Conservation (phyloP, 2,329 filamentous ascomycete genomes). For the Beauveria sp. region DNA sequence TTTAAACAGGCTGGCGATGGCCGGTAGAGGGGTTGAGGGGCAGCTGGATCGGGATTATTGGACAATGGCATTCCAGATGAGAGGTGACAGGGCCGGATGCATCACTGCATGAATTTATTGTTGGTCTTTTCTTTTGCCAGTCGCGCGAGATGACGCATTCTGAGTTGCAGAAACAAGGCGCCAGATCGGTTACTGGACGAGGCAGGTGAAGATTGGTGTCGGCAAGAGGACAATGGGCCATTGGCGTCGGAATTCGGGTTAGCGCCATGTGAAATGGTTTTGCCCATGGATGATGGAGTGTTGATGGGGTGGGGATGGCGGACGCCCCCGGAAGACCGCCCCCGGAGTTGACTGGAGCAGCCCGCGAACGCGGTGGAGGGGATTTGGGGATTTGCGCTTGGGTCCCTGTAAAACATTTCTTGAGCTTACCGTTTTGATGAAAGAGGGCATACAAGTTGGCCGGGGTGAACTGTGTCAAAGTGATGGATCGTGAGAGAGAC, state of each 20-base stretch:
- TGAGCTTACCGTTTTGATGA: neutral
- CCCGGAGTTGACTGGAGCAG: conserved; percentile 2
- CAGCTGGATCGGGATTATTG: neutral
- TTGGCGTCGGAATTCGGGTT: neutral
- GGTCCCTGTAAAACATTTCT: neutral
- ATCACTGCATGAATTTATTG: neutral
- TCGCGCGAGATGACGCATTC: neutral
- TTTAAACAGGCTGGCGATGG: neutral
- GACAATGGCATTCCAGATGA: neutral
- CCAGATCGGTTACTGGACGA: neutral
- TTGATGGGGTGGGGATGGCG: neutral
- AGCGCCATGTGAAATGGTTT: conserved; percentile 4
- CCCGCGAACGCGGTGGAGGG: neutral
- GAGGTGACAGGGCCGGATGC: neutral
- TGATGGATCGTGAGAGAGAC: neutral
- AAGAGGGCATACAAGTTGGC: too few species aligned
- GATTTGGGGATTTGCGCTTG: conserved; percentile 2
- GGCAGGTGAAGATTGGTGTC: neutral
- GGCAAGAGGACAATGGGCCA: neutral
- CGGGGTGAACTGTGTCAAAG: neutral
- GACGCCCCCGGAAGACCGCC: conserved; percentile 6
- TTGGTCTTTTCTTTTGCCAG: neutral
- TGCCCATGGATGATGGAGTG: neutral
- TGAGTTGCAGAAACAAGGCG: neutral
- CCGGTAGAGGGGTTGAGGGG: neutral